Conservation (phyloP, 495 filamentous ascomycete species). For the Xylaria acuta region DNA sequence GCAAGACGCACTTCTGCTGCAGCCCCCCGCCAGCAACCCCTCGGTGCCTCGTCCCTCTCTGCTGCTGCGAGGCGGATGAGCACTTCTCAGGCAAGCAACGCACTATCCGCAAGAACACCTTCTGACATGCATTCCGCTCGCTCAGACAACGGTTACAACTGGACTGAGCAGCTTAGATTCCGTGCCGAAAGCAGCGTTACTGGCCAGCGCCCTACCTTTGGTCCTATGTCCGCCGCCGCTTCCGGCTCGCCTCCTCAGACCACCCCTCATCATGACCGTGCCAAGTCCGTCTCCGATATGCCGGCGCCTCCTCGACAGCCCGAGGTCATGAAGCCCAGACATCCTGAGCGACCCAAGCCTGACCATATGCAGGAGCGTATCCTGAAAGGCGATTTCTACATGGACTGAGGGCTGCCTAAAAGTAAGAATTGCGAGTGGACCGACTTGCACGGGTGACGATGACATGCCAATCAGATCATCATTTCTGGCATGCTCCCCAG, state of each 20-base stretch:
- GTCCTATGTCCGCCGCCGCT: slow-evolving; percentile 50
- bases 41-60: slow-evolving; percentile 34
- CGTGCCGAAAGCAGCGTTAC: slow-evolving; percentile 85
- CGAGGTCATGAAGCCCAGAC: slow-evolving; percentile 48
- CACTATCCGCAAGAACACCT: slow-evolving; percentile 59
- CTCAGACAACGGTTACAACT: slow-evolving; percentile 89
- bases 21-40: slow-evolving; percentile 25
- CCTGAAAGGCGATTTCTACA: slow-evolving; percentile 95
- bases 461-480: background rate
- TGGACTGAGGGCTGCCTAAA: slow-evolving; percentile 71
- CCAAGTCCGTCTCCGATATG: slow-evolving; percentile 73
- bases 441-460: background rate
- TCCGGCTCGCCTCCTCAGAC: slow-evolving; percentile 37
- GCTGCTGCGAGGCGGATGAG: slow-evolving; percentile 39
- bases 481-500: background rate
- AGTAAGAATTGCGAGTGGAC: background rate
- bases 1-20: slow-evolving; percentile 33
- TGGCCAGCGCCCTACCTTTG: slow-evolving; percentile 55
- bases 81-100: slow-evolving; percentile 59
- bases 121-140: slow-evolving; percentile 65
- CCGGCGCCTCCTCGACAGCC: slow-evolving; percentile 63
- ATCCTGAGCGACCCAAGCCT: slow-evolving; percentile 69
- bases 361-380: slow-evolving; percentile 97
- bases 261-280: slow-evolving; percentile 61
- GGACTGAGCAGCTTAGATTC: slow-evolving; percentile 90